Conservation (phyloP, 768 basidiomycete species). For the Tremella yokohamensis region DNA sequence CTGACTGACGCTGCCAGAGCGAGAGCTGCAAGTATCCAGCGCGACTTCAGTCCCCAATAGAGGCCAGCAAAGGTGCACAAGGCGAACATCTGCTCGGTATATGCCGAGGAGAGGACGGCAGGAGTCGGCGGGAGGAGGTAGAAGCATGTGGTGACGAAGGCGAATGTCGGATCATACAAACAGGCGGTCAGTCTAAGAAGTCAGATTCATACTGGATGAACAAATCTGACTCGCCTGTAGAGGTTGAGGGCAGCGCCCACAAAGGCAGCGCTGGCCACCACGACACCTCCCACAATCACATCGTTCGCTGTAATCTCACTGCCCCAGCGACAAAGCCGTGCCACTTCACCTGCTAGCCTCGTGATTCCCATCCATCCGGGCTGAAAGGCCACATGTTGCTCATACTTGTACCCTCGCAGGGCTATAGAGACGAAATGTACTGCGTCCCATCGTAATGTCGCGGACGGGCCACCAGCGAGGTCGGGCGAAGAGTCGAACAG, state of each 20-base stretch:
- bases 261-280: constrained; percentile 24
- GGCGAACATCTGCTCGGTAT: constrained; percentile 83
- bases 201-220: neutral
- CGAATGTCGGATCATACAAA: constrained; percentile 61
- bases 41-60: constrained; percentile 17
- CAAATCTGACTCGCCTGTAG: constrained; percentile 40
- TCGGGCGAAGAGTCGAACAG: constrained; percentile 37
- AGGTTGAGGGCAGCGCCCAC: constrained; percentile 39
- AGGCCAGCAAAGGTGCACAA: constrained; percentile 70
- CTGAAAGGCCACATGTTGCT: constrained; percentile 85
- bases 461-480: constrained; percentile 1
- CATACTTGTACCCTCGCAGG: constrained; percentile 59
- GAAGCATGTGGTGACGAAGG: constrained; percentile 62
- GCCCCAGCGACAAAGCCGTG: constrained; percentile 6
- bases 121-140: constrained; percentile 81
- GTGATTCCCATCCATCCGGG: constrained; percentile 65
- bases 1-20: constrained; percentile 35
- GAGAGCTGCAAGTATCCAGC: constrained; percentile 14
- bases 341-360: constrained; percentile 41
- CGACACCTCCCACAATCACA: constrained; percentile 32
- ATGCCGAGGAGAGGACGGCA: constrained; percentile 66
- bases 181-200: constrained; percentile 55
- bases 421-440: constrained; percentile 77
- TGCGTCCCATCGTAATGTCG: constrained; percentile 77
- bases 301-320: constrained; percentile 12